Percentiles rank a stretch among this genome's conserved stretches.
Conservation (phyloP, 1,284 basidiomycete genomes). For the Leccinum griseonigrum region DNA sequence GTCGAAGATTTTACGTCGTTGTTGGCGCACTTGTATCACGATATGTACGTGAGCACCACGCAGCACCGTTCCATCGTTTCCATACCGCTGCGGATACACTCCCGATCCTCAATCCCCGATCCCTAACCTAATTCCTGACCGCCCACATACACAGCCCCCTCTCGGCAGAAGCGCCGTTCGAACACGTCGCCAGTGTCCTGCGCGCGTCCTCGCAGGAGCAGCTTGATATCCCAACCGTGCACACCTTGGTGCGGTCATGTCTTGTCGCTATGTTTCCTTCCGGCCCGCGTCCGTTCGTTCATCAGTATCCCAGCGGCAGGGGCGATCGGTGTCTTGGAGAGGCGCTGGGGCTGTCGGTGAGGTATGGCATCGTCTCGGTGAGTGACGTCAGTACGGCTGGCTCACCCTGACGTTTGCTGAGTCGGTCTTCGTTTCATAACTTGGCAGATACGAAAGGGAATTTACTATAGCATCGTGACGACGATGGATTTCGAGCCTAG, state of each 20-base stretch:
- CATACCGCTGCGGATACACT: not conserved
- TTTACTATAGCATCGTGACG: slow-evolving; percentile 60
- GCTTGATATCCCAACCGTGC: slow-evolving; percentile 53
- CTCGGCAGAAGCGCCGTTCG: slow-evolving; percentile 39
- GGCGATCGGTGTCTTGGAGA: slow-evolving; percentile 43
- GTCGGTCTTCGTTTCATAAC: not conserved
- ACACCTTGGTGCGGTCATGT: slow-evolving; percentile 40
- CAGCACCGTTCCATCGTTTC: not conserved
- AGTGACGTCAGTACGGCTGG: slow-evolving; percentile 21
- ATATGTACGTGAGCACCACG: slow-evolving; percentile 45
- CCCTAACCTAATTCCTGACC: not conserved
- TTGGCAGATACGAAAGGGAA: slow-evolving; percentile 53
- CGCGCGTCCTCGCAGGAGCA: slow-evolving; percentile 52
- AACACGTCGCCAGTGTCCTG: slow-evolving; percentile 48
- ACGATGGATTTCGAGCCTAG: slow-evolving; percentile 50
- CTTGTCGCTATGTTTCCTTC: slow-evolving; percentile 46
- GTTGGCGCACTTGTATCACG: slow-evolving; percentile 61
- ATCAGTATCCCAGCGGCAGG: slow-evolving; percentile 27
- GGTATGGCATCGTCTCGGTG: slow-evolving; percentile 45
- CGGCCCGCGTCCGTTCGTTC: slow-evolving; percentile 36
- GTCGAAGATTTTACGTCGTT: slow-evolving; percentile 52
- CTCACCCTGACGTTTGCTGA: not conserved
- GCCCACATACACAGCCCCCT: slow-evolving; percentile 41
- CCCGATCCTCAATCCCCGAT: not conserved
- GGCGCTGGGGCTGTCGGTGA: slow-evolving; percentile 47